Conservation (phyloP, 2,329 filamentous ascomycete genomes). For the Juglanconis oblonga region DNA sequence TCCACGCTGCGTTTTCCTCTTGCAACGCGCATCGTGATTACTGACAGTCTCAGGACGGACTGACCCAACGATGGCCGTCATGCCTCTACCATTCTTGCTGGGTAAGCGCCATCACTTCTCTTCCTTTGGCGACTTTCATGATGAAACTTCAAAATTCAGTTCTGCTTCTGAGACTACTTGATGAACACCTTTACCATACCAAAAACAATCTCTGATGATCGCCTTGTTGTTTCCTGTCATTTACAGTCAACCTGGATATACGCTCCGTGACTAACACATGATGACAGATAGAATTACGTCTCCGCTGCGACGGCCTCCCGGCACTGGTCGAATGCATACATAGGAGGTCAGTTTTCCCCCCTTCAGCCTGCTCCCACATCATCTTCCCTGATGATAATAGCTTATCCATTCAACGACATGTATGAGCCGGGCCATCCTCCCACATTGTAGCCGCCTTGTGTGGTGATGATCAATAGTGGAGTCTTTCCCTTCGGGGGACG, state of each 20-base stretch:
- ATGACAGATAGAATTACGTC: background rate
- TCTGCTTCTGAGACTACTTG: constrained; percentile 71
- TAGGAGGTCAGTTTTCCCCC: constrained; percentile 13
- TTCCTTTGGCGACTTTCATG: constrained; percentile 40
- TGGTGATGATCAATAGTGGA: constrained; percentile 73
- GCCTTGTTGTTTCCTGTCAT: background rate
- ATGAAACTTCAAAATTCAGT: constrained; percentile 67
- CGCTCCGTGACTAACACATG: constrained; percentile 1
- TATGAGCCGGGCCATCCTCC: constrained; percentile 69
- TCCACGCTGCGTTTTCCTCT: constrained; percentile 16
- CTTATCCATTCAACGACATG: constrained; percentile 76
- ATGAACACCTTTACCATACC: constrained; percentile 60
- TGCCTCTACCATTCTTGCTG: constrained; percentile 13
- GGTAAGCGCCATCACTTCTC: constrained; percentile 7
- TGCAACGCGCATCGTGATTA: background rate
- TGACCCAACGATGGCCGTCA: background rate
- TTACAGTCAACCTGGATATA: background rate
- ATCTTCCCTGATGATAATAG: constrained; percentile 56
- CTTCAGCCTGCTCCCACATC: constrained; percentile 7
- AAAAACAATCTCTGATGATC: constrained; percentile 59
- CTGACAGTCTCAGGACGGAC: constrained; percentile 7
- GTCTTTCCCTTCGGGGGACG: constrained; percentile 48
- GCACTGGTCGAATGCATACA: background rate
- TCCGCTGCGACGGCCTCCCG: background rate
- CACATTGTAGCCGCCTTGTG: constrained; percentile 58